Evolutionary conservation across 345 rosid genomes (phyloP).

Genomic region (Adansonia digitata): DNA sequence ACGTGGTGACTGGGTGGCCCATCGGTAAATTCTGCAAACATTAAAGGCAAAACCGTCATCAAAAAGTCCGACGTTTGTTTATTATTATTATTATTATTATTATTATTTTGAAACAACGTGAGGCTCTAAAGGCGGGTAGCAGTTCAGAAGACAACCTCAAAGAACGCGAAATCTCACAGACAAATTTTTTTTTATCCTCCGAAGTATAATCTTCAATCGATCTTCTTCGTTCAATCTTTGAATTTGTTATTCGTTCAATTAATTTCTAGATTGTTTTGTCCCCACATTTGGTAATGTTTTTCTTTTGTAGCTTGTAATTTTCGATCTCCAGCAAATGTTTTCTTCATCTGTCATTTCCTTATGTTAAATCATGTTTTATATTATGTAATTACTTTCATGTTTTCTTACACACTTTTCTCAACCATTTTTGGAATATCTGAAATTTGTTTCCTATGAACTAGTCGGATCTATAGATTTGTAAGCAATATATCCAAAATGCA

Average conservation of each 20-base stretch:
- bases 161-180: not conserved
- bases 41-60: not conserved
- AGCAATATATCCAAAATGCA: constrained; percentile 1
- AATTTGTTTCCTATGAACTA: not conserved
- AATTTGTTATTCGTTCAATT: not conserved
- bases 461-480: not conserved
- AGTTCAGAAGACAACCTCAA: constrained; percentile 1
- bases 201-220: constrained; percentile 2
- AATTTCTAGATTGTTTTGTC: not conserved
- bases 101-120: constrained; percentile 4
- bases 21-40: not conserved
- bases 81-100: not conserved
- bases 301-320: not conserved
- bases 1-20: not conserved
- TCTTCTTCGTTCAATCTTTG: not conserved
- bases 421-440: not conserved
- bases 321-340: not conserved
- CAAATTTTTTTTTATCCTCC: not conserved
- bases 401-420: not conserved
- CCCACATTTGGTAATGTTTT: not conserved
- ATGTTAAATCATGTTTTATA: not conserved
- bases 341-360: not conserved
- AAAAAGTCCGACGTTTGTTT: not conserved
- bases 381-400: not conserved
- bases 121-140: constrained; percentile 8